Base-by-base conservation (phyloP, 1,284 basidiomycete genomes). In the Apiotrichum siamense region DNA sequence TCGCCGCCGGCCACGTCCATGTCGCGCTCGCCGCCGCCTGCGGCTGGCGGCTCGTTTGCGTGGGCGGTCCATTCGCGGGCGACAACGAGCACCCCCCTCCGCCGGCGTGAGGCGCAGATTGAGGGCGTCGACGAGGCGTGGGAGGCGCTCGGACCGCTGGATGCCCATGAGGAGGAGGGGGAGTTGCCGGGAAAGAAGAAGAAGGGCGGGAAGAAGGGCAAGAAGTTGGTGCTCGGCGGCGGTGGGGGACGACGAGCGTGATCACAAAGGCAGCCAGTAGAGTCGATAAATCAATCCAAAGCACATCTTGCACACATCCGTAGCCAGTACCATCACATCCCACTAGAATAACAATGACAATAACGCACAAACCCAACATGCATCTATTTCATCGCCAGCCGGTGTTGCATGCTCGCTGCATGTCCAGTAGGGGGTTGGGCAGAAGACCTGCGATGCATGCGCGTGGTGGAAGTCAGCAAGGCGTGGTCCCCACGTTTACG, bases 151-250 rank as follows among this genome's bases (percentile, higher is more conserved):
- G 20, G 42, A 24, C 24, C 29, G 27, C 31, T 42, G 6, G 44
- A 43, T n/a, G n/a, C n/a, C n/a, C n/a, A n/a, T 18, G 37, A 33
- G 23, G 43, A 47, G 13, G 50, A 35, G 12, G 38, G 29, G 2
- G 46, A 31, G 15, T 31, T 27, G 10, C 38, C 29, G 7, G 37
- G 44, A 7, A 44, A 36, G 42, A 55, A 53, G 50, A 58, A 55
- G 56, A 54, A 54, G 49, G 51, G 49, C 17, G 44, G 39, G 23
- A 52, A 52, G 42, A 52, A 50, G 47, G 54, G 53, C 26, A 55
- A 58, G 57, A 58, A 58, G 43, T 44, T 58, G 4, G 54, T 58
- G 2, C 51, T 58, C 21, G 57, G 57, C 31, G 57, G 57, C 5
- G 57, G 33, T n/a, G 33, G 44, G 0, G 57, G 57, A 3, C 42